Conservation (phyloP, 2,329 filamentous ascomycete species). For the Stachybotrys chlorohalonatus region DNA sequence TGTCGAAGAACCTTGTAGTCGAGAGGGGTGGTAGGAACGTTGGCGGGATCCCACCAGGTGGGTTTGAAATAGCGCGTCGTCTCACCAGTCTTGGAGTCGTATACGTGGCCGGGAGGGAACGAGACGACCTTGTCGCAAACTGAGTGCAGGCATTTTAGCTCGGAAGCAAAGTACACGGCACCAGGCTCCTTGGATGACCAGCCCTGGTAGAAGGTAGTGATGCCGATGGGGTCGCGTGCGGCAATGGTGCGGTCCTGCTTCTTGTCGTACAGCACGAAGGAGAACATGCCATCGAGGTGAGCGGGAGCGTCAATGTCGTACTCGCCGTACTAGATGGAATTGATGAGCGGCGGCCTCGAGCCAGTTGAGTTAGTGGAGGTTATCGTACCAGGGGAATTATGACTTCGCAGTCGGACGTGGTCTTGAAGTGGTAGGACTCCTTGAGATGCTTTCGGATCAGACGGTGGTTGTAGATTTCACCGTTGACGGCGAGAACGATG, state of each 20-base stretch:
- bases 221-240: constrained; percentile 90
- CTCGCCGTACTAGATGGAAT: constrained; percentile 64
- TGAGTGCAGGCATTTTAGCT: constrained; percentile 85
- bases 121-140: constrained; percentile 93
- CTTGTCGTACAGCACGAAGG: constrained; percentile 97
- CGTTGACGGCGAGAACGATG: constrained; percentile 92
- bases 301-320: constrained; percentile 88
- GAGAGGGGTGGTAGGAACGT: constrained; percentile 69
- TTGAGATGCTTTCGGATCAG: constrained; percentile 82
- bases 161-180: constrained; percentile 91
- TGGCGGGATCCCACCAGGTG: constrained; percentile 79
- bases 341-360: constrained; percentile 7
- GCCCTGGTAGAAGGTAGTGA: constrained; percentile 96
- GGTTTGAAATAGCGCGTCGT: constrained; percentile 86
- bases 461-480: constrained; percentile 99
- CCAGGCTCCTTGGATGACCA: constrained; percentile 75
- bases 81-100: constrained; percentile 84
- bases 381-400: constrained; percentile 83
- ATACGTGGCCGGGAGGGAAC: constrained; percentile 93
- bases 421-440: constrained; percentile 91
- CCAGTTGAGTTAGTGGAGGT: not conserved
- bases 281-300: constrained; percentile 98
- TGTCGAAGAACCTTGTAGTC: constrained; percentile 76
- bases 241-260: constrained; percentile 85
- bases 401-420: constrained; percentile 95